Base-by-base conservation (phyloP, 371 early-diverging fungal species). In the Synchytrium microbalum region DNA sequence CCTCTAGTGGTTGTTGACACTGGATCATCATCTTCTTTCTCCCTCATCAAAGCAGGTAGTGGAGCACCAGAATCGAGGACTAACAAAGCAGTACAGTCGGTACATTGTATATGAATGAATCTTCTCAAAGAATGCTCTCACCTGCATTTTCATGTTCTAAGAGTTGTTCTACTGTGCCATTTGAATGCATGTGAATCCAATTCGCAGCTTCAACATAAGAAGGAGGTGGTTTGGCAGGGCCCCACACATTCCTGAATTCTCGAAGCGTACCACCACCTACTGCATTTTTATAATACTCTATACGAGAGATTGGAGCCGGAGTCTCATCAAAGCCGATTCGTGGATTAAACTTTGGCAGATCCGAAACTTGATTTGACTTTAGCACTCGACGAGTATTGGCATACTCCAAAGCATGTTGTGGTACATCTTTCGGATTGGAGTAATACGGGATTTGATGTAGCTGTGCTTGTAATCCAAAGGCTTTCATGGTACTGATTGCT, bases 351-450 rank as follows among this genome's bases (percentile, higher is more conserved):
- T 59, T 30, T n/a, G 23, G 3, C 13, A 59, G n/a, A 10, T 59
- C 5, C n/a, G 23, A 23, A 26, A 29, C 24, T 16, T 30, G 24
- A 31, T 28, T 30, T 32, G 60, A 59, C 38, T 59, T 59, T 16
- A 59, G 8, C 8, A n/a, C 32, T 38, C 60, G 38, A n/a, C 38
- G 32, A 16, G n/a, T 59, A 30, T 30, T 30, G 14, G 26, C 60
- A 59, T 32, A 59, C 13, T 32, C 38, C 8, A 32, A 32, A 3
- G n/a, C 5, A 3, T 30, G 60, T 3, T 24, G 10, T 32, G 60
- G 60, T 32, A 59, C 60, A 59, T 59, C 60, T 59, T 24, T n/a
- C 16, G 60, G 60, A 59, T 59, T 59, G 26, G 60, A 59, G 30
- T 59, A 59, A 31, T 59, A n/a, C n/a, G 60, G 28, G 14, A 26